These are phyloP conservation scores for Suhomyces anneliseae DNA, from an alignment of 1,139 yeast genomes.

Conservation along the genomic window DNA sequence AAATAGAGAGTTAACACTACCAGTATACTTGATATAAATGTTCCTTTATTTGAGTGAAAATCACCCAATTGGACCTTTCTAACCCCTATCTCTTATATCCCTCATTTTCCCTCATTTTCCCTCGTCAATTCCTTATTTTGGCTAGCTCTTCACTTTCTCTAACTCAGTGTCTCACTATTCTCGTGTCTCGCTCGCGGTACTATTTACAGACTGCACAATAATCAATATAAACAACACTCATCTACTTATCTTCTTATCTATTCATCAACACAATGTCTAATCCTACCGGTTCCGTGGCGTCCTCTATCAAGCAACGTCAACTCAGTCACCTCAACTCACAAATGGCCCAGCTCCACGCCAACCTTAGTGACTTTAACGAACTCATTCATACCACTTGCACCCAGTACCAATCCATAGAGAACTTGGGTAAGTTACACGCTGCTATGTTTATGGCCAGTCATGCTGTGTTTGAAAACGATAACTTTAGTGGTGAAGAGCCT, in stretches of 20 bases:
- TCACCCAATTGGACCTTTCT: too few species aligned
- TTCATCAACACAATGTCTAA: constrained; percentile 3
- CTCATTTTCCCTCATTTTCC: too few species aligned
- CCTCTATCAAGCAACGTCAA: constrained; percentile 48
- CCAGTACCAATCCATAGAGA: constrained; percentile 57
- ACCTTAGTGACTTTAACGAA: constrained; percentile 56
- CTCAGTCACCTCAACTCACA: constrained; percentile 62
- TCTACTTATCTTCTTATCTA: too few species aligned
- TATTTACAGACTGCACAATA: neutral
- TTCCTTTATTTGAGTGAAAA: too few species aligned
- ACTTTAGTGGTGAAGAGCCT: constrained; percentile 12
- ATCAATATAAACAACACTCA: neutral
- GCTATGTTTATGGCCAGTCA: constrained; percentile 65
- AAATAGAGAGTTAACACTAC: too few species aligned
- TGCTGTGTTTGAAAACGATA: constrained; percentile 57
- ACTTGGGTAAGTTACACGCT: constrained; percentile 62
- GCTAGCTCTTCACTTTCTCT: neutral
- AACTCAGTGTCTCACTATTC: neutral
- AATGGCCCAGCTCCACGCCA: constrained; percentile 61
- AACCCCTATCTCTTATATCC: too few species aligned
- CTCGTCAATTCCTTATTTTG: too few species aligned
- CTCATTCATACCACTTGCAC: constrained; percentile 53
- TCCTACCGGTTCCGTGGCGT: constrained; percentile 8
- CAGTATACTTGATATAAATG: too few species aligned
- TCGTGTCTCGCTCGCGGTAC: neutral